Evolutionary conservation across 208 protist genomes (phyloP), one percentile per base, ranked within the genome.

Genomic region (Wallacemonas collosoma): DNA sequence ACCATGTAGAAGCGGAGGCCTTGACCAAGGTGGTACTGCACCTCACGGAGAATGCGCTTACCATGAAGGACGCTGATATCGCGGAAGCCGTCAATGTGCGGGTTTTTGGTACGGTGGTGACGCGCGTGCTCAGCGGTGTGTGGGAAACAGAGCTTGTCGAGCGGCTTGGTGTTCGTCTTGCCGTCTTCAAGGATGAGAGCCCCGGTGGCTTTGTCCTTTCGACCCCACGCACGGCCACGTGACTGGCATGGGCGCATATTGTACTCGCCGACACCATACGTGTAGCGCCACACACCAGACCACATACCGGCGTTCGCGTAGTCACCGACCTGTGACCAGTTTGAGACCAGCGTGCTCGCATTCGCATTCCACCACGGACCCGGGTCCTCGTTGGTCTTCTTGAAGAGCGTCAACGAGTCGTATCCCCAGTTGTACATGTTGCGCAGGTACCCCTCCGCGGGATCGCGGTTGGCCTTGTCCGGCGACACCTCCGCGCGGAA

Each of bases 301-400:
- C 91, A 96, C 89, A 96, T 93, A 36, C 89, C 89, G 3, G 89
- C 91, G 70, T 91, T 93, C 51, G 88, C 91, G 75, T 93, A 91
- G 75, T 96, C 89, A 26, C 91, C 91, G n/a, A 96, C 83, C 83
- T 94, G 89, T 48, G 86, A 81, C 87, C 89, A 96, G 79, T 93
- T 94, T 1, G 89, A 93, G 1, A 83, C 86, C 17, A 94, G 81
- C 44, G 88, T 94, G 82, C 87, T 94, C 63, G 77, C 83, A 81
- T 96, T 96, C 1, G 91, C 91, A 58, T 94, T 93, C 89, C 89
- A 94, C 89, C 89, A 96, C 80, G 88, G 88, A 1, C 91, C 91
- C 14, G 89, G 82, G 68, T 94, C 89, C 76, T 96, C 91, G 82
- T 96, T 96, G 12, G 85, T 82, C 76, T 93, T 93, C 54, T 83